Evolutionary conservation across 768 basidiomycete species (phyloP).

Genomic region (Suillus paluster): DNA sequence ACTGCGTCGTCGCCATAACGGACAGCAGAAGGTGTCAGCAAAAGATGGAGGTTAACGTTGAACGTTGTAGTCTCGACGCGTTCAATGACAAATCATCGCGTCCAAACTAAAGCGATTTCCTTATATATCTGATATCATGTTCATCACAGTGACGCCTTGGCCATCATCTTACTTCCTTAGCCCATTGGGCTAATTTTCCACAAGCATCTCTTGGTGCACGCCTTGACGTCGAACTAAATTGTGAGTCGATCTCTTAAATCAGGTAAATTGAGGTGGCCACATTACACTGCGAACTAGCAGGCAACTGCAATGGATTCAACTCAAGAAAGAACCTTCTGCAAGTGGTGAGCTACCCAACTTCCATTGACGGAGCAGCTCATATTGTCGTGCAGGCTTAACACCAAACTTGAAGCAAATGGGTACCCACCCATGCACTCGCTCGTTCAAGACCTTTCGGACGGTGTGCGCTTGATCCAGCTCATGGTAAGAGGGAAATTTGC

Average conservation of each 20-base stretch:
- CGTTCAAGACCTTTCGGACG: slow-evolving; percentile 90
- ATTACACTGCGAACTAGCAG: not conserved
- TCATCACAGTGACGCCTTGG: too few relatives aligned
- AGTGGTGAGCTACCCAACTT: slow-evolving; percentile 61
- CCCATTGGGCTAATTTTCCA: too few relatives aligned
- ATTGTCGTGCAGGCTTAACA: slow-evolving; percentile 78
- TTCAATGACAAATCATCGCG: slow-evolving; percentile 31
- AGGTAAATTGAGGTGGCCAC: not conserved
- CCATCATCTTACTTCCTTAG: not conserved
- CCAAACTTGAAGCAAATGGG: slow-evolving; percentile 85
- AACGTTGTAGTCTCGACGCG: slow-evolving; percentile 44
- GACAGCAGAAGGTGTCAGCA: slow-evolving; percentile 10
- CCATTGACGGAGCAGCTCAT: slow-evolving; percentile 7
- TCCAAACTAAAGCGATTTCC: slow-evolving; percentile 10
- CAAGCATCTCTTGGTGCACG: not conserved
- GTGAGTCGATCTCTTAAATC: not conserved
- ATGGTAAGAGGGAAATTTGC: slow-evolving; percentile 58
- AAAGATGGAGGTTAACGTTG: too few relatives aligned
- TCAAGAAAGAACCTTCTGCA: slow-evolving; percentile 87
- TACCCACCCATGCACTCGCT: slow-evolving; percentile 90
- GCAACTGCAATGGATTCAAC: slow-evolving; percentile 34
- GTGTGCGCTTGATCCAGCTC: slow-evolving; percentile 92
- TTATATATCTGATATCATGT: slow-evolving; percentile 7
- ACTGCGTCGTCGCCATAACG: slow-evolving; percentile 72
- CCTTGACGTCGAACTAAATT: not conserved